Conservation (phyloP, 176 grass and related monocot genomes). For the Tillandsia leiboldiana region DNA sequence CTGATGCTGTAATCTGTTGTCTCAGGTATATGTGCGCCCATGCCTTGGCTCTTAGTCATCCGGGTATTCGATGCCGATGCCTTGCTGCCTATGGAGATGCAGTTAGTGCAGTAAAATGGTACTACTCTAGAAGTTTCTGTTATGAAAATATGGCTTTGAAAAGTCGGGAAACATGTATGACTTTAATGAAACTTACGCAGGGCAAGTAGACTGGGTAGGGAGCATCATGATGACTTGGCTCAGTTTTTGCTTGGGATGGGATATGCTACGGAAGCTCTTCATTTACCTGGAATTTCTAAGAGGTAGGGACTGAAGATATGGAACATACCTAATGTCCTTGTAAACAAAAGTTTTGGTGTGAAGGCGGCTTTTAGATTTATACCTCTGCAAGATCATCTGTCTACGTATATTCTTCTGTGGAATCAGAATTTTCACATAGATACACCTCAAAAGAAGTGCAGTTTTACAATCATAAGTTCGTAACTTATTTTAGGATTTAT, state of each 20-base stretch:
- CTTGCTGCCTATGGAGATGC: conserved; percentile 96
- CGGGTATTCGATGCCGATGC: conserved; percentile 92
- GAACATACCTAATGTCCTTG: conserved; percentile 12
- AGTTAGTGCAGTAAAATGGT: conserved; percentile 99
- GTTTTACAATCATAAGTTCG: too few species aligned
- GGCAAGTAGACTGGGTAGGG: conserved; percentile 87
- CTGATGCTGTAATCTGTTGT: neutral
- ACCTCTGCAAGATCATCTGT: too few species aligned
- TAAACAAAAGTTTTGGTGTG: neutral
- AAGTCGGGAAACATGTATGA: conserved; percentile 1
- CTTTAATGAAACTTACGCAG: conserved; percentile 34
- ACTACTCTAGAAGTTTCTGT: conserved; percentile 19
- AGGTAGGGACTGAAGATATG: conserved; percentile 29
- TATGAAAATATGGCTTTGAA: conserved; percentile 11
- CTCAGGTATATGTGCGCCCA: conserved; percentile 98
- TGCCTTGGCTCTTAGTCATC: conserved; percentile 96
- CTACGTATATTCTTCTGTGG: too few species aligned
- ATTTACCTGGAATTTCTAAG: conserved; percentile 99
- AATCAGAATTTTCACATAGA: too few species aligned
- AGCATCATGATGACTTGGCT: conserved; percentile 98
- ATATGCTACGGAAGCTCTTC: conserved; percentile 99
- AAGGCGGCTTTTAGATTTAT: too few species aligned
- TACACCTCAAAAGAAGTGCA: too few species aligned
- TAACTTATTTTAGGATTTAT: too few species aligned
- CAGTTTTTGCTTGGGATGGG: conserved; percentile 99